Evolutionary conservation across 352 stramenopile species (phyloP).

Genomic region (Pythium rhizo-oryzae): DNA sequence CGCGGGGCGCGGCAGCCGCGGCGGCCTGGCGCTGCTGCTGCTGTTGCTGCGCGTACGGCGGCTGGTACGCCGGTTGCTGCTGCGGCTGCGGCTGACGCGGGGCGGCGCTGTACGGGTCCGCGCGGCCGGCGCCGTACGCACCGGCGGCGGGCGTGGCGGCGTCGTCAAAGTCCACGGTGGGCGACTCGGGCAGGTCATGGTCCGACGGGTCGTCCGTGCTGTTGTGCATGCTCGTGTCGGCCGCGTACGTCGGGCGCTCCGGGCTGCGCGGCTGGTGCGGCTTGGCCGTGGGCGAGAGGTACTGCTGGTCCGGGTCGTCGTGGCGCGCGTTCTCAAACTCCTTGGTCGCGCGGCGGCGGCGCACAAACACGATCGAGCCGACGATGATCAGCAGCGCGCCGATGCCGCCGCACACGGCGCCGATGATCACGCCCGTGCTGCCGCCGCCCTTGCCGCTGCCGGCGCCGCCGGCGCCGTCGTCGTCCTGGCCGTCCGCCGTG

Average conservation of each 20-base stretch:
- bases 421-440: constrained; percentile 42
- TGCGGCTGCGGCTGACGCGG: too few species aligned
- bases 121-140: constrained; percentile 9
- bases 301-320: constrained; percentile 57
- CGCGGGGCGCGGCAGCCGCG: constrained; percentile 12
- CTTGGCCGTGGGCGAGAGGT: constrained; percentile 61
- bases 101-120: neutral
- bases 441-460: constrained; percentile 8
- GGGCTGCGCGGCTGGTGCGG: constrained; percentile 21
- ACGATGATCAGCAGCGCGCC: constrained; percentile 66
- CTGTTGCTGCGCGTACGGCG: constrained; percentile 1
- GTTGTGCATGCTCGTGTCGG: constrained; percentile 35
- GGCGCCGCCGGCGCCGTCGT: constrained; percentile 12
- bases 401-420: constrained; percentile 38
- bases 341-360: constrained; percentile 49
- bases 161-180: constrained; percentile 22
- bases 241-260: constrained; percentile 38
- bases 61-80: constrained; percentile 4
- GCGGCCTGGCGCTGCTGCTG: constrained; percentile 13
- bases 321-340: constrained; percentile 34
- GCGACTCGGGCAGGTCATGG: constrained; percentile 24
- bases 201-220: constrained; percentile 32
- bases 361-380: constrained; percentile 65
- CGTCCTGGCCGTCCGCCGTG: constrained; percentile 47
- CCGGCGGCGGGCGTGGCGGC: constrained; percentile 16